These are phyloP conservation scores for Blastobotrys persicus DNA, from an alignment of 1,139 yeast genomes.

Conservation along the genomic window DNA sequence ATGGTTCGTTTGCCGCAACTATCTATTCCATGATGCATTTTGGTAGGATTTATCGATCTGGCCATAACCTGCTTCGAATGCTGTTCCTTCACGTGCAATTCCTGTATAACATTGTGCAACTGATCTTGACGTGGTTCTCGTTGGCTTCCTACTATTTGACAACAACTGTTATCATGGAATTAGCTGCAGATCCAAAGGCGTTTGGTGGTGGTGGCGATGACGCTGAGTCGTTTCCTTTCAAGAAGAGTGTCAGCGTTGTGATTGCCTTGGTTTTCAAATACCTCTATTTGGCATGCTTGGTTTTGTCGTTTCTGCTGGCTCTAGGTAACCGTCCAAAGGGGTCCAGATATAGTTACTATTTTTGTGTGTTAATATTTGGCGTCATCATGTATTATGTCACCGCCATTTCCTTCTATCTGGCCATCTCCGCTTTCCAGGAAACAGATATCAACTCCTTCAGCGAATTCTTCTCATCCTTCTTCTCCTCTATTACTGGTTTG, in stretches of 20 bases:
- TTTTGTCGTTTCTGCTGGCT: slow-evolving; percentile 42
- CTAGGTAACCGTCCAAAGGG: slow-evolving; percentile 46
- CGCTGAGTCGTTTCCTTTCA: slow-evolving; percentile 36
- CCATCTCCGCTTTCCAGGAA: slow-evolving; percentile 36
- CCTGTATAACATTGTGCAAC: slow-evolving; percentile 64
- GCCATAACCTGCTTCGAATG: slow-evolving; percentile 71
- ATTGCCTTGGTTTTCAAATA: slow-evolving; percentile 40
- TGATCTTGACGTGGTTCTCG: slow-evolving; percentile 77
- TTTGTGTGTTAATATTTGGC: slow-evolving; percentile 39
- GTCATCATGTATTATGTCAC: slow-evolving; percentile 40
- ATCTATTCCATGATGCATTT: slow-evolving; percentile 76
- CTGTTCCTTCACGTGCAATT: slow-evolving; percentile 74
- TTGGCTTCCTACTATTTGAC: slow-evolving; percentile 79
- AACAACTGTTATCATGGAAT: slow-evolving; percentile 48
- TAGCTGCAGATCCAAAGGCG: slow-evolving; percentile 41
- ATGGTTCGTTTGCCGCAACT: slow-evolving; percentile 96
- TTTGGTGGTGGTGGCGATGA: slow-evolving; percentile 34
- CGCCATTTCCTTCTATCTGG: slow-evolving; percentile 41
- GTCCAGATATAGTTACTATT: slow-evolving; percentile 35
- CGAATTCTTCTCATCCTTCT: slow-evolving; percentile 35
- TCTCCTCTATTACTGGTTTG: slow-evolving; percentile 38
- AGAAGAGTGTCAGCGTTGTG: slow-evolving; percentile 29
- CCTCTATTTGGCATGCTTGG: slow-evolving; percentile 37
- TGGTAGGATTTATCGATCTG: slow-evolving; percentile 69
- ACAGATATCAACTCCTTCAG: slow-evolving; percentile 27